Percentiles rank a stretch among this genome's conserved stretches.
These are phyloP conservation scores for Trichosporon coremiiforme DNA, from an alignment of 1,284 basidiomycete genomes.

Conservation along the genomic window DNA sequence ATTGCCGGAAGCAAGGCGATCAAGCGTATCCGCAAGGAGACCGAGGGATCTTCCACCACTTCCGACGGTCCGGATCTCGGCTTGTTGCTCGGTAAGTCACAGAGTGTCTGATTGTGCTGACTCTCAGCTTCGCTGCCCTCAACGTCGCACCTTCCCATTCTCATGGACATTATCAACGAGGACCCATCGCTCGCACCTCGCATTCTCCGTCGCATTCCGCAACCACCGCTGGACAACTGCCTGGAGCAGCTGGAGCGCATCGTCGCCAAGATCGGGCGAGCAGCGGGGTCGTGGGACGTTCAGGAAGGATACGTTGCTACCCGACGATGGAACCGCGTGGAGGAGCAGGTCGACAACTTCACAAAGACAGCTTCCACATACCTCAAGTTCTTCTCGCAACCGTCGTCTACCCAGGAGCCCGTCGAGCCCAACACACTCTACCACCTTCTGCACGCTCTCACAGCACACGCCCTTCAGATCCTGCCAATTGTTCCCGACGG, in stretches of 20 bases:
- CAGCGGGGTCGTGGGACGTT: conserved; percentile 31
- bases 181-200: conserved; percentile 40
- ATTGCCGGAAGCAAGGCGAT: conserved; percentile 29
- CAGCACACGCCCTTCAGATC: conserved; percentile 37
- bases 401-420: conserved; percentile 18
- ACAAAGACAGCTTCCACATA: conserved; percentile 47
- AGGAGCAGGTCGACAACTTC: conserved; percentile 36
- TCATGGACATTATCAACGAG: conserved; percentile 43
- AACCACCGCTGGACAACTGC: conserved; percentile 45
- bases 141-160: conserved; percentile 47
- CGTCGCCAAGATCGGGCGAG: conserved; percentile 34
- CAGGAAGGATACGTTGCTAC: conserved; percentile 31
- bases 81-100: conserved; percentile 48
- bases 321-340: conserved; percentile 43
- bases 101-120: background rate
- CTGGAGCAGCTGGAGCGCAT: conserved; percentile 40
- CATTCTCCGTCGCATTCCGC: conserved; percentile 44
- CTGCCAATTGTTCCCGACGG: conserved; percentile 41
- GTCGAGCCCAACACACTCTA: conserved; percentile 41
- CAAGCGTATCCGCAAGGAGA: conserved; percentile 41
- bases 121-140: conserved; percentile 45
- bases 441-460: conserved; percentile 42
- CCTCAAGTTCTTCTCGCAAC: conserved; percentile 44
- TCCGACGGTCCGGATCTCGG: conserved; percentile 45
- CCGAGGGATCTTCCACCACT: conserved; percentile 6